Conservation (phyloP, 2,329 filamentous ascomycete genomes). For the Rosellinia necatrix region DNA sequence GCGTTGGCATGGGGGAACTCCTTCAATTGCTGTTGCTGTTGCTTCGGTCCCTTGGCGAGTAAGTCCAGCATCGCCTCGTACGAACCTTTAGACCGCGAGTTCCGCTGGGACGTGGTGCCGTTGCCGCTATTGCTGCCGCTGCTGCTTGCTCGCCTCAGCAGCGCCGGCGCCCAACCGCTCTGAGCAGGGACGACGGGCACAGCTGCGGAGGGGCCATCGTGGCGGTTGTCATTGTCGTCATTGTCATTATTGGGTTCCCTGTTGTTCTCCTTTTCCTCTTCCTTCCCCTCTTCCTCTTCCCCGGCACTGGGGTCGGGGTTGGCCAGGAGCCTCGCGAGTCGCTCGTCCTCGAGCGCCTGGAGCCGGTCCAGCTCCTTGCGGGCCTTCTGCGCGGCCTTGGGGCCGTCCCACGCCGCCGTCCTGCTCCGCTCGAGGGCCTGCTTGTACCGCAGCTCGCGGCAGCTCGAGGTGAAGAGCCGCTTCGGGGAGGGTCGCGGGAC, state of each 20-base stretch:
- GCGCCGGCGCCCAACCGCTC: too few relatives aligned
- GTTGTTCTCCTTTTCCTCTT: too few relatives aligned
- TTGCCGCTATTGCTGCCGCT: neutral
- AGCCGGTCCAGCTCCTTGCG: slow-evolving; percentile 31
- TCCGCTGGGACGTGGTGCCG: neutral
- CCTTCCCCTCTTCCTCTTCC: slow-evolving; percentile 1
- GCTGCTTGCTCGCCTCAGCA: too few relatives aligned
- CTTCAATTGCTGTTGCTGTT: too few relatives aligned
- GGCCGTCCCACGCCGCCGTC: slow-evolving; percentile 38
- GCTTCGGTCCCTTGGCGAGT: slow-evolving; percentile 21
- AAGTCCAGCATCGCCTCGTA: slow-evolving; percentile 31
- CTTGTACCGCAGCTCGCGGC: slow-evolving; percentile 34
- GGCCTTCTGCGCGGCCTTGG: slow-evolving; percentile 28
- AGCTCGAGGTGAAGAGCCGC: slow-evolving; percentile 43
- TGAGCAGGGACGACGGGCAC: too few relatives aligned
- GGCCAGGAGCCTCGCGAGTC: slow-evolving; percentile 21
- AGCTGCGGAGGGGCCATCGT: too few relatives aligned
- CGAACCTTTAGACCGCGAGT: slow-evolving; percentile 18
- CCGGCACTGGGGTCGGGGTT: slow-evolving; percentile 15
- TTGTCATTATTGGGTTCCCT: too few relatives aligned
- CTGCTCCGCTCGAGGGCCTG: slow-evolving; percentile 41
- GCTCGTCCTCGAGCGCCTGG: slow-evolving; percentile 31
- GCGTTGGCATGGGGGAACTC: too few relatives aligned
- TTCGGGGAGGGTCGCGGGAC: slow-evolving; percentile 35
- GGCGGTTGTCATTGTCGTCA: too few relatives aligned